A percentile compares a stretch with the other conserved stretches of the same genome.
These are phyloP conservation scores for Didymella segeticola DNA, from an alignment of 2,329 filamentous ascomycete species.

Conservation along the genomic window DNA sequence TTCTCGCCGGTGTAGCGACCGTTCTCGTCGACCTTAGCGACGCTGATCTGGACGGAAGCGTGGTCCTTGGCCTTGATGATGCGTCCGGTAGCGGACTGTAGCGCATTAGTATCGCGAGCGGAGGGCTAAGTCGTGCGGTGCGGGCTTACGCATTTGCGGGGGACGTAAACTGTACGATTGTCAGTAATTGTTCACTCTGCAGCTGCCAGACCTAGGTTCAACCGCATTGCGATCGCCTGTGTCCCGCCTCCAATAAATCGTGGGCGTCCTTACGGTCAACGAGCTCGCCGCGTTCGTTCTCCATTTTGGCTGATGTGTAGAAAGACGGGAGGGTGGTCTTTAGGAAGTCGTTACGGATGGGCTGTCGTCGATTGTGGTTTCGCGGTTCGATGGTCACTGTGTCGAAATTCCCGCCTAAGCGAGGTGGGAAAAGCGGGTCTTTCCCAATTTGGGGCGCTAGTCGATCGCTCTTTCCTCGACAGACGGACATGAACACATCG, in stretches of 20 bases:
- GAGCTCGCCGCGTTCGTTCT: conserved; percentile 99
- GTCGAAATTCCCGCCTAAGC: background rate
- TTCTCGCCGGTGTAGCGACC: conserved; percentile 96
- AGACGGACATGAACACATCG: background rate
- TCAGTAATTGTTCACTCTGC: conserved; percentile 22
- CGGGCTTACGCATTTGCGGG: conserved; percentile 52
- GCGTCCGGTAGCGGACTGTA: conserved; percentile 65
- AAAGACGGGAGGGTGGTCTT: conserved; percentile 35
- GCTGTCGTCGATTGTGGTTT: conserved; percentile 31
- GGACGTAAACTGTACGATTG: conserved; percentile 36
- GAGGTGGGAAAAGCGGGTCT: background rate
- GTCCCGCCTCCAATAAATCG: background rate
- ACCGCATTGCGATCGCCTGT: conserved; percentile 10
- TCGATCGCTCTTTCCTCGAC: background rate
- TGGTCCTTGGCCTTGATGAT: conserved; percentile 99
- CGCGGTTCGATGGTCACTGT: conserved; percentile 9
- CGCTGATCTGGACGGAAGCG: conserved; percentile 94
- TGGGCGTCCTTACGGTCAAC: conserved; percentile 71
- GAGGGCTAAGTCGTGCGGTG: conserved; percentile 5
- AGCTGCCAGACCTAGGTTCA: background rate
- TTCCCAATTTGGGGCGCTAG: conserved; percentile 10
- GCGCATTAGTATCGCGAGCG: conserved; percentile 30
- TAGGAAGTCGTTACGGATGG: conserved; percentile 32
- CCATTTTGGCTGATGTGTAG: conserved; percentile 71
- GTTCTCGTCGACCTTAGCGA: conserved; percentile 99